Conservation (phyloP, 1,139 yeast genomes). For the Nadsonia starkeyi-henricii region DNA sequence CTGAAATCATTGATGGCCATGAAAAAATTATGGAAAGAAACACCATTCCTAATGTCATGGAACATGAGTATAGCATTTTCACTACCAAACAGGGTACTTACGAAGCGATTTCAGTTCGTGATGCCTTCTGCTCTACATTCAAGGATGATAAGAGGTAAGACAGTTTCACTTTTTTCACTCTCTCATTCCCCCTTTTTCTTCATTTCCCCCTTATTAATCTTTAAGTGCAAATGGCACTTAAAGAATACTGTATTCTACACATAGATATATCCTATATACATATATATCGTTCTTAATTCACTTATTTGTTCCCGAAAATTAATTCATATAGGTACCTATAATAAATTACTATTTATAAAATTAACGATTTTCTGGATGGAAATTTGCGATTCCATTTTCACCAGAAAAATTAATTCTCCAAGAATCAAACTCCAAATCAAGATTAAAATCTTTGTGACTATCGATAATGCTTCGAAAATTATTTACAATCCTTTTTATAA, state of each 20-base stretch:
- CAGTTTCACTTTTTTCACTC: no score
- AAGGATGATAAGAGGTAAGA: slow-evolving; percentile 1
- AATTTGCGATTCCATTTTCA: no score
- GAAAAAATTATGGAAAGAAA: slow-evolving; percentile 59
- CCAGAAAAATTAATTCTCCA: no score
- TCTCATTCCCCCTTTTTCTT: background rate
- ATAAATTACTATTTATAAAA: no score
- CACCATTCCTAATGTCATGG: slow-evolving; percentile 55
- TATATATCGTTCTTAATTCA: background rate
- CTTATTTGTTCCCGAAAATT: no score
- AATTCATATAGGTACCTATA: no score
- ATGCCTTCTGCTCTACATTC: slow-evolving; percentile 57
- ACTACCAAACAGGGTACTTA: slow-evolving; percentile 88
- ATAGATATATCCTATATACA: background rate
- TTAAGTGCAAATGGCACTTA: background rate
- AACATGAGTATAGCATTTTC: slow-evolving; percentile 50
- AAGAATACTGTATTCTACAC: background rate
- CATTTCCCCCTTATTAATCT: background rate
- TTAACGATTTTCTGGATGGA: no score
- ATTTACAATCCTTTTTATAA: no score
- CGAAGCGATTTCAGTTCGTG: slow-evolving; percentile 78
- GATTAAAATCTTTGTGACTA: no score
- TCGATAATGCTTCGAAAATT: no score
- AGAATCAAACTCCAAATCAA: no score
- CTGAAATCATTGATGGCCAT: slow-evolving; percentile 26